A percentile compares a stretch with the other conserved stretches of the same genome.
These are phyloP conservation scores for Euphorbia peplus DNA, from an alignment of 345 rosid genomes.

Conservation along the genomic window DNA sequence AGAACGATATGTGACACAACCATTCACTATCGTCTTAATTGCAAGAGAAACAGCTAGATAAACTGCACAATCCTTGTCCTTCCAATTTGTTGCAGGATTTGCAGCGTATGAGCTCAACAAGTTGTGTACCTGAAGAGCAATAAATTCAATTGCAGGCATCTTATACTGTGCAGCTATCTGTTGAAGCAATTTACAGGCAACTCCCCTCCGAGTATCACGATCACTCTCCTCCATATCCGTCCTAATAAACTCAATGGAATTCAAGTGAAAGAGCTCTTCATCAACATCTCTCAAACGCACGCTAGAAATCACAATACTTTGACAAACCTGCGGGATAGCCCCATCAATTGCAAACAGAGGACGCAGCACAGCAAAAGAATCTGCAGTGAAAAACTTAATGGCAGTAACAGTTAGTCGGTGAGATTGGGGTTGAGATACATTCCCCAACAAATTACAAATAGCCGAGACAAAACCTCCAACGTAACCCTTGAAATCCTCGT, in stretches of 20 bases:
- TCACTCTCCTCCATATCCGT: constrained; percentile 99
- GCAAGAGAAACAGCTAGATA: constrained; percentile 91
- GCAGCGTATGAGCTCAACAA: constrained; percentile 55
- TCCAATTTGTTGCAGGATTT: constrained; percentile 82
- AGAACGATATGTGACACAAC: constrained; percentile 72
- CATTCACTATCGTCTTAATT: constrained; percentile 72
- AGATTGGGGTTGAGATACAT: constrained; percentile 63
- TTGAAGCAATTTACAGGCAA: constrained; percentile 91
- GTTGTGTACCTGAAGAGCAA: constrained; percentile 76
- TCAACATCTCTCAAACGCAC: constrained; percentile 94
- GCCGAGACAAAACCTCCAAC: constrained; percentile 72
- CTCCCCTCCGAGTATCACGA: constrained; percentile 93
- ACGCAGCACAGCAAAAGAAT: constrained; percentile 89
- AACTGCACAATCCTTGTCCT: constrained; percentile 95
- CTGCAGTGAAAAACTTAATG: constrained; percentile 89
- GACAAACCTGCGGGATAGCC: constrained; percentile 74
- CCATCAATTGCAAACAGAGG: constrained; percentile 71
- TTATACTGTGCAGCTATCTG: constrained; percentile 86
- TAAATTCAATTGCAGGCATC: constrained; percentile 54
- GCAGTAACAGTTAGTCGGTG: constrained; percentile 80
- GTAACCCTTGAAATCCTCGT: constrained; percentile 78
- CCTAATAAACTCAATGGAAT: constrained; percentile 88
- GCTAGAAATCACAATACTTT: constrained; percentile 89
- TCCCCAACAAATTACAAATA: constrained; percentile 79
- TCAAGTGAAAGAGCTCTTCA: constrained; percentile 96